Evolutionary conservation across 179 eudicot genomes (phyloP), one percentile per base, ranked within the genome.

Genomic region (Silene vulgaris): DNA sequence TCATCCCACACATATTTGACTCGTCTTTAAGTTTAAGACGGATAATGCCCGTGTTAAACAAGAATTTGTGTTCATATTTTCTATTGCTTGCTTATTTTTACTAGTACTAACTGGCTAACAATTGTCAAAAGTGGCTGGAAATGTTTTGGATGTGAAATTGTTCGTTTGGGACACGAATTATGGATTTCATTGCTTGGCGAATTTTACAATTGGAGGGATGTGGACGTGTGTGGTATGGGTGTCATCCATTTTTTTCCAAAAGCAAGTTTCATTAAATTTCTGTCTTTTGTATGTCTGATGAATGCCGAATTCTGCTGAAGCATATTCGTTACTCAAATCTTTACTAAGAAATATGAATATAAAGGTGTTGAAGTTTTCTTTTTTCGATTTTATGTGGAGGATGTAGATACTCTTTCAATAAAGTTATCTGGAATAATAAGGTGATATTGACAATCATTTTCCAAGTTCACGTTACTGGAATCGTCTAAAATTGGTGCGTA

Each of bases 391-490:
- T 72, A 63, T 71, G 32, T 63, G 78, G 75, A 68, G 50, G 78
- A 16, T 61, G 30, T 60, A 16, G 11, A 48, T 43, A 60, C 66
- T 35, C 59, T 56, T 61, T 70, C 12, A 54, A 74, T 63, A 52
- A 74, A 71, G 40, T 43, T 70, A 74, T 65, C 43, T 70, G 74
- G 78, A 78, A 43, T 74, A 28, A 8, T 74, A 52, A n/a, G 72
- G 63, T 68, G 77, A 77, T 21, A 32, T 60, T 69, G 78, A 74
- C 73, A 48, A 52, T 52, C 5, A 8, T 16, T 52, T 13, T 52
- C 59, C 17, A 14, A 16, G 17, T 52, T 52, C 59, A 16, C 17
- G 16, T 52, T 52, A 52, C 59, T 52, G 59, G 17, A 52, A 14
- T 52, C 17, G 19, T 48, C 57, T 70, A 4, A 20, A 21, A 6